These are phyloP conservation scores for Plasmopara viticola DNA, from an alignment of 352 stramenopile species.

Conservation along the genomic window DNA sequence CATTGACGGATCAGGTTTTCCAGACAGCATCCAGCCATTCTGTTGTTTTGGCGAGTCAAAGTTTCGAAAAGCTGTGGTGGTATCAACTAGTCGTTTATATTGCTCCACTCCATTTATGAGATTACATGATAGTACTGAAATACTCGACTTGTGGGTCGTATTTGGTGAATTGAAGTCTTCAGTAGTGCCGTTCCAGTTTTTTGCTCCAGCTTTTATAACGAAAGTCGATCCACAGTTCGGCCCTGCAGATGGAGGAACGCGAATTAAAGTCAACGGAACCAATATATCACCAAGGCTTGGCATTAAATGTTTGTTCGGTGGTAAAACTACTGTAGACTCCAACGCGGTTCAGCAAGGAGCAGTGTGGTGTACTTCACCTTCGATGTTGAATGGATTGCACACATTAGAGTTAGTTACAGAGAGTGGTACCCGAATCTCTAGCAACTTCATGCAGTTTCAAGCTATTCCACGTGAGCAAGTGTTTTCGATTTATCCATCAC, in stretches of 20 bases:
- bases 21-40: conserved; percentile 5
- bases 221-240: conserved; percentile 23
- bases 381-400: conserved; percentile 23
- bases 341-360: neutral
- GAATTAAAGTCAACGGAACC: conserved; percentile 14
- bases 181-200: conserved; percentile 20
- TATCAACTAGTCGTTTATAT: conserved; percentile 16
- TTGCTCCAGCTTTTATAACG: conserved; percentile 11
- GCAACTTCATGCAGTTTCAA: conserved; percentile 29
- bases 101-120: conserved; percentile 22
- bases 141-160: conserved; percentile 32
- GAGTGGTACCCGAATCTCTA: conserved; percentile 11
- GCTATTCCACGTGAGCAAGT: conserved; percentile 30
- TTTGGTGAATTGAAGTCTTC: conserved; percentile 22
- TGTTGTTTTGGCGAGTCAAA: conserved; percentile 30
- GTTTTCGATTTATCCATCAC: conserved; percentile 17
- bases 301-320: conserved; percentile 33
- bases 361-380: conserved; percentile 25
- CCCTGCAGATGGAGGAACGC: conserved; percentile 25
- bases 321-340: conserved; percentile 5
- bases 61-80: conserved; percentile 11
- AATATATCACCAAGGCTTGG: conserved; percentile 20
- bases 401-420: conserved; percentile 28
- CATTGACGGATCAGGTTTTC: conserved; percentile 29
- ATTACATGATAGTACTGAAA: conserved; percentile 1